Evolutionary conservation across 257 asterid species (phyloP).

Genomic region (Knoxia roxburghii): DNA sequence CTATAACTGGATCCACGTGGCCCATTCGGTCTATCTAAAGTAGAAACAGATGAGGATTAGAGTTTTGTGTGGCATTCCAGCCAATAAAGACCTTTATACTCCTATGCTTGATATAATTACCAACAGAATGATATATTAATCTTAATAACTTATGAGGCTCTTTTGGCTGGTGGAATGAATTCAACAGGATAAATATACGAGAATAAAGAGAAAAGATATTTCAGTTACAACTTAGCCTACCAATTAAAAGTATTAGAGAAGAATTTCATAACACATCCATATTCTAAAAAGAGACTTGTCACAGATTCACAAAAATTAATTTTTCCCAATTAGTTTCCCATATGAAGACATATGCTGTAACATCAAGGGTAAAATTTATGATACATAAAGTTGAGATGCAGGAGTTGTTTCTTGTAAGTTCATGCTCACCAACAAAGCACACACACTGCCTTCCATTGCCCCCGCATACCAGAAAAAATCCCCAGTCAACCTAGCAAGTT

Average conservation of each 20-base stretch:
- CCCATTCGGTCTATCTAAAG: constrained; percentile 83
- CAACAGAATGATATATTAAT: background rate
- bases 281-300: background rate
- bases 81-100: background rate
- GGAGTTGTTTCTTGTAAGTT: background rate
- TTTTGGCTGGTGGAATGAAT: background rate
- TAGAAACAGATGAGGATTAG: constrained; percentile 11
- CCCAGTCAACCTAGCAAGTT: constrained; percentile 90
- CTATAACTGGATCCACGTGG: constrained; percentile 71
- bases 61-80: constrained; percentile 6
- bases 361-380: background rate
- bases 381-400: background rate
- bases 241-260: background rate
- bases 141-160: background rate
- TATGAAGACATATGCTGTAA: background rate
- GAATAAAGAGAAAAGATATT: background rate
- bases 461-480: constrained; percentile 99
- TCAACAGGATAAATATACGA: background rate
- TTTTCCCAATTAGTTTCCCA: background rate
- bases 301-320: background rate
- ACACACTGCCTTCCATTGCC: constrained; percentile 97
- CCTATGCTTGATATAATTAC: background rate
- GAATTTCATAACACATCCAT: background rate
- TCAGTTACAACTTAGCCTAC: background rate
- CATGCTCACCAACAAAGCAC: constrained; percentile 86